Conservation (phyloP, 345 rosid genomes). For the Draba incana region DNA sequence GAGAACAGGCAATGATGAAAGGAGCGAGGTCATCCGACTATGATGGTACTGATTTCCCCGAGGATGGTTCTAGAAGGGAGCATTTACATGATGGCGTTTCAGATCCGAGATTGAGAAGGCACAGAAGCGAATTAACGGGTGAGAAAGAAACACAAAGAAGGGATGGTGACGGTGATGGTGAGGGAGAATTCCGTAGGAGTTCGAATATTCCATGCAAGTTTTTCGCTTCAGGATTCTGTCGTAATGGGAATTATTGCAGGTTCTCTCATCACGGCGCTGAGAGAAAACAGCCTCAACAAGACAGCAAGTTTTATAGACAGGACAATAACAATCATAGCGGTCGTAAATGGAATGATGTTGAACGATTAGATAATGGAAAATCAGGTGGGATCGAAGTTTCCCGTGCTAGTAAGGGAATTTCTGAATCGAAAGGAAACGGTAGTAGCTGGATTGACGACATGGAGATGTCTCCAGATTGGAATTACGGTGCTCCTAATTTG, state of each 20-base stretch:
- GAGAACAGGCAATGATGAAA: slow-evolving; percentile 45
- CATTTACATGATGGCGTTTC: slow-evolving; percentile 36
- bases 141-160: slow-evolving; percentile 56
- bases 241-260: slow-evolving; percentile 78
- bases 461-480: slow-evolving; percentile 94
- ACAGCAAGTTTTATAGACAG: slow-evolving; percentile 43
- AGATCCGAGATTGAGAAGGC: slow-evolving; percentile 41
- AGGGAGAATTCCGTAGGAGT: slow-evolving; percentile 52
- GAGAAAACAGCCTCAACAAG: slow-evolving; percentile 50
- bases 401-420: slow-evolving; percentile 26
- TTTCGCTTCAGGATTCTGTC: slow-evolving; percentile 83
- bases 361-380: slow-evolving; percentile 45
- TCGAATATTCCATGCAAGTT: slow-evolving; percentile 69
- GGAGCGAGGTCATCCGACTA: slow-evolving; percentile 45
- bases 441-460: slow-evolving; percentile 62
- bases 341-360: slow-evolving; percentile 49
- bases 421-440: slow-evolving; percentile 47
- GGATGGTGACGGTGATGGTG: slow-evolving; percentile 52
- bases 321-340: slow-evolving; percentile 43
- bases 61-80: slow-evolving; percentile 49
- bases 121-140: slow-evolving; percentile 42
- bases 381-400: slow-evolving; percentile 38
- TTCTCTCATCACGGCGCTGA: slow-evolving; percentile 65
- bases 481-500: slow-evolving; percentile 50
- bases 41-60: slow-evolving; percentile 42